phyloP scores from a whole-genome alignment of 2,329 filamentous ascomycete genomes.

The Microdochium nivale region DNA sequence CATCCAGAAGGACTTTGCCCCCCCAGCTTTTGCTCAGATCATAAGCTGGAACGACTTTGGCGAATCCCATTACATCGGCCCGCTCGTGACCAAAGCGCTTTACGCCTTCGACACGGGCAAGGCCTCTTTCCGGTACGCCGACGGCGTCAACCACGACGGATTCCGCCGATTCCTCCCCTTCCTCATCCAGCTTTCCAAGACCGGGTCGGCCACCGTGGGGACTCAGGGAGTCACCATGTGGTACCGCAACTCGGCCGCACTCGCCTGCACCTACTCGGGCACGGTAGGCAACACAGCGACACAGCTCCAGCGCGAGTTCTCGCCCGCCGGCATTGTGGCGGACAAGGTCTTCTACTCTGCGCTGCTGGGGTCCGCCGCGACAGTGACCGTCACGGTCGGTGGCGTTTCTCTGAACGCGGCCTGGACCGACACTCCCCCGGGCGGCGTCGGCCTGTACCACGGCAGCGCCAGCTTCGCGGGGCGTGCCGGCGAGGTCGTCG shows the following conservation, averaged over 20 bases:
- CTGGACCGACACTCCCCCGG: conserved; percentile 16
- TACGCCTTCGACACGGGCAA: conserved; percentile 21
- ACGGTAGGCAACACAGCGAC: conserved; percentile 18
- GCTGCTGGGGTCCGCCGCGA: conserved; percentile 14
- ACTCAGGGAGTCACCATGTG: conserved; percentile 16
- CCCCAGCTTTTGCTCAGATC: conserved; percentile 35
- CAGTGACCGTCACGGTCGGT: conserved; percentile 18
- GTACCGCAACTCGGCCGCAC: conserved; percentile 13
- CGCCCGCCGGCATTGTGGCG: conserved; percentile 11
- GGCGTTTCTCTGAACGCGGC: conserved; percentile 5
- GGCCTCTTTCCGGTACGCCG: conserved; percentile 38
- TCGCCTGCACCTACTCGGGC: conserved; percentile 12
- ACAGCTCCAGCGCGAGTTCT: conserved; percentile 13
- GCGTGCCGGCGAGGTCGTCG: conserved; percentile 13
- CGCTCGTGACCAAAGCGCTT: conserved; percentile 26
- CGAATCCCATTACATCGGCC: conserved; percentile 45
- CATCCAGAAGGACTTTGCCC: no score
- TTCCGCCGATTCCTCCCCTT: conserved; percentile 18
- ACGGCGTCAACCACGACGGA: conserved; percentile 18
- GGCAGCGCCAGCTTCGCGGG: conserved; percentile 15
- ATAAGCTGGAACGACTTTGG: conserved; percentile 47
- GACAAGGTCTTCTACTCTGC: conserved; percentile 15
- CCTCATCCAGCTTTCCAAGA: conserved; percentile 24
- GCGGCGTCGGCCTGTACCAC: conserved; percentile 20
- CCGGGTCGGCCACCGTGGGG: conserved; percentile 13